phyloP scores from a whole-genome alignment of 805 yeast species.

The Blastobotrys chiropterorum region DNA sequence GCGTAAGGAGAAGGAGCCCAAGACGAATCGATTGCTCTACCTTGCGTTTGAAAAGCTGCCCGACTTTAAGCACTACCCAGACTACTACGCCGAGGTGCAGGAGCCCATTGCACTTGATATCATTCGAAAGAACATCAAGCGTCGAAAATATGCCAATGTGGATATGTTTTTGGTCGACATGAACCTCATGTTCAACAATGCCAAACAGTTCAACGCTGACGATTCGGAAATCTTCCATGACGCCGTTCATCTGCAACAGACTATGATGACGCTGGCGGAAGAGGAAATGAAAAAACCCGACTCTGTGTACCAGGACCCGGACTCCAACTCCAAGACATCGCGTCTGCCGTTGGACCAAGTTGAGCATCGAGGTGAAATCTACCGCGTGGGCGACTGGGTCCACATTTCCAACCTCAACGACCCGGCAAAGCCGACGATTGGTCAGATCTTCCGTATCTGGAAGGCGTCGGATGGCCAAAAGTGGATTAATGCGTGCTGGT shows the following conservation, averaged over 20 bases:
- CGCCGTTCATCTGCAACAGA: slow-evolving; percentile 56
- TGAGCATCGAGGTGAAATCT: slow-evolving; percentile 62
- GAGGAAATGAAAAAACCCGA: slow-evolving; percentile 79
- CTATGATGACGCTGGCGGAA: slow-evolving; percentile 49
- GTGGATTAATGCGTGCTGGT: slow-evolving; percentile 96
- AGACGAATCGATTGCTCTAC: slow-evolving; percentile 43
- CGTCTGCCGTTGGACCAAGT: slow-evolving; percentile 78
- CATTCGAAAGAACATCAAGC: slow-evolving; percentile 75
- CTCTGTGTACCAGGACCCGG: slow-evolving; percentile 51
- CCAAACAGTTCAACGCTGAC: slow-evolving; percentile 56
- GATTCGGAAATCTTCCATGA: slow-evolving; percentile 54
- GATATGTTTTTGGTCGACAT: slow-evolving; percentile 75
- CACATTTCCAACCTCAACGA: slow-evolving; percentile 83
- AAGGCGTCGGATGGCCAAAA: slow-evolving; percentile 63
- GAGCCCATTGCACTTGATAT: slow-evolving; percentile 37
- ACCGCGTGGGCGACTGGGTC: slow-evolving; percentile 93
- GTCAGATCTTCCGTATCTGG: slow-evolving; percentile 93
- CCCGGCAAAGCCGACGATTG: slow-evolving; percentile 82
- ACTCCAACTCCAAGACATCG: slow-evolving; percentile 52
- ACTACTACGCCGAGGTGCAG: slow-evolving; percentile 41
- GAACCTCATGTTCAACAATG: slow-evolving; percentile 65
- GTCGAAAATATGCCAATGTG: slow-evolving; percentile 71
- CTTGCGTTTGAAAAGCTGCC: slow-evolving; percentile 77
- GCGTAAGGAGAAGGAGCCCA: slow-evolving; percentile 60
- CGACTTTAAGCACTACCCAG: slow-evolving; percentile 49